Percentiles rank a stretch among this genome's conserved stretches.
phyloP scores from a whole-genome alignment of 768 basidiomycete species.

The Lactarius sp. region DNA sequence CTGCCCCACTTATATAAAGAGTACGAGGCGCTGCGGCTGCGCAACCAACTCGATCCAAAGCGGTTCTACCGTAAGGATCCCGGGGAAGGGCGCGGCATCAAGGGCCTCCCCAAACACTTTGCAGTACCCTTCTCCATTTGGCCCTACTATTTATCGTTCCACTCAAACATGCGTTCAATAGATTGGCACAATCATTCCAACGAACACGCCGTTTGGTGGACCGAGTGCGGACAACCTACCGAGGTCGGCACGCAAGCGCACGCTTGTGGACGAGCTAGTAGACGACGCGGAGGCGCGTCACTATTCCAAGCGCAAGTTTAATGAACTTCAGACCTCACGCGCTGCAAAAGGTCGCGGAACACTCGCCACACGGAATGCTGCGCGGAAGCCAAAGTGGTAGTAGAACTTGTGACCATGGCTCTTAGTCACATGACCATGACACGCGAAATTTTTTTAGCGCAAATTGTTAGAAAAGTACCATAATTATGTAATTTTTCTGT shows the following conservation, averaged over 20 bases:
- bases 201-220: conserved; percentile 67
- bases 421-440: neutral
- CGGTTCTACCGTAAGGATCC: conserved; percentile 86
- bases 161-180: conserved; percentile 31
- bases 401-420: neutral
- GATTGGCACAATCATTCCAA: conserved; percentile 76
- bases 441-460: neutral
- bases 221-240: conserved; percentile 67
- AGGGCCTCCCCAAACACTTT: conserved; percentile 83
- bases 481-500: conserved; percentile 11
- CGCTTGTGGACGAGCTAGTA: conserved; percentile 82
- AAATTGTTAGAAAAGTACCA: neutral
- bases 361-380: conserved; percentile 55
- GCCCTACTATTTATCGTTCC: conserved; percentile 4
- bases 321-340: conserved; percentile 63
- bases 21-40: conserved; percentile 79
- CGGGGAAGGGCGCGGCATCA: conserved; percentile 79
- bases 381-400: conserved; percentile 66
- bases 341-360: conserved; percentile 69
- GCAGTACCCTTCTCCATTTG: conserved; percentile 49
- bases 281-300: conserved; percentile 81
- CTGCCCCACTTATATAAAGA: conserved; percentile 76
- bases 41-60: conserved; percentile 88
- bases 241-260: conserved; percentile 66
- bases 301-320: conserved; percentile 91